Evolutionary conservation across 2,329 filamentous ascomycete genomes (phyloP).

Genomic region (Beauveria sp.): DNA sequence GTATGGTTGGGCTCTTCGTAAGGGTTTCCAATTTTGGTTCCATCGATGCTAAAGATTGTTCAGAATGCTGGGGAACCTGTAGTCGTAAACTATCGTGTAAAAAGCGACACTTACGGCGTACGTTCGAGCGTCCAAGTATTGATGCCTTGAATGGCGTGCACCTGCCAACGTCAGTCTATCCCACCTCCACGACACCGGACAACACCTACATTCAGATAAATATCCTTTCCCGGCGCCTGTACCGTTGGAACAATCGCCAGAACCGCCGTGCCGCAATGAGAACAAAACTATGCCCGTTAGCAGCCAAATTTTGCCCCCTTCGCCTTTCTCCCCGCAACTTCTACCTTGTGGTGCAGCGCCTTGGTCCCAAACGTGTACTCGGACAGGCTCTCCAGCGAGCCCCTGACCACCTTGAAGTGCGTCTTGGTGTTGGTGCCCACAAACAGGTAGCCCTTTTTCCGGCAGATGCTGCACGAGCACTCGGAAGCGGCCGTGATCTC

Average conservation of each 20-base stretch:
- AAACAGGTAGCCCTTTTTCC: slow-evolving; percentile 39
- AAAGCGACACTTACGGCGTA: slow-evolving; percentile 23
- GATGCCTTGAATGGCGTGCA: slow-evolving; percentile 35
- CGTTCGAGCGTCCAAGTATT: slow-evolving; percentile 34
- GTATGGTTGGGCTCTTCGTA: slow-evolving; percentile 31
- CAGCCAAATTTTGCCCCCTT: not conserved
- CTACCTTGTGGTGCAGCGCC: slow-evolving; percentile 34
- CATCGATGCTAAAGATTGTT: slow-evolving; percentile 31
- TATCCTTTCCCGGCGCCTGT: slow-evolving; percentile 21
- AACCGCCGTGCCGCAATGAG: slow-evolving; percentile 40
- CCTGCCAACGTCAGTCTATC: slow-evolving; percentile 20
- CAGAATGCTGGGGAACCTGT: not conserved
- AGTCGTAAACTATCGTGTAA: not conserved
- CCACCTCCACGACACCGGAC: too few species aligned
- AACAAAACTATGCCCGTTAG: slow-evolving; percentile 39
- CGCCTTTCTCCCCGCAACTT: not conserved
- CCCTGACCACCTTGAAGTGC: slow-evolving; percentile 39
- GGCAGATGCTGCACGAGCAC: slow-evolving; percentile 64
- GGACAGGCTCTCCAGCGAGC: slow-evolving; percentile 31
- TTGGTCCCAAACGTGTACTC: slow-evolving; percentile 36
- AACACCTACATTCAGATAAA: slow-evolving; percentile 35
- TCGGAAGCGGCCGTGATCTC: slow-evolving; percentile 48
- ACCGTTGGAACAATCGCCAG: slow-evolving; percentile 22
- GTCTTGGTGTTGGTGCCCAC: slow-evolving; percentile 22
- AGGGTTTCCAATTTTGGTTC: slow-evolving; percentile 21